Percentiles rank a stretch among this genome's conserved stretches.
Evolutionary conservation across 345 rosid genomes (phyloP).

Genomic region (Gossypium mustelinum): DNA sequence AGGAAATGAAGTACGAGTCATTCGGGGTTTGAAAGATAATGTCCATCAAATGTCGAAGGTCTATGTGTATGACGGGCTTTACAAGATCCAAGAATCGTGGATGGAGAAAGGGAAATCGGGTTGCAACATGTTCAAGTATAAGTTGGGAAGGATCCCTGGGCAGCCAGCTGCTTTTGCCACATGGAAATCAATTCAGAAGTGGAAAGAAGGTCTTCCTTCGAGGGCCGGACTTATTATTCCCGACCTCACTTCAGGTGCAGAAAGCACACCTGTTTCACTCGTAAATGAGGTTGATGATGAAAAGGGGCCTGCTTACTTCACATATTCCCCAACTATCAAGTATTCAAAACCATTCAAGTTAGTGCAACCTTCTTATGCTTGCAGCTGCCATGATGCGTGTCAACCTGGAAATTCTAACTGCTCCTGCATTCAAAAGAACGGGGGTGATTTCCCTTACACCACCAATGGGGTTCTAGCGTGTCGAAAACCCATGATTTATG

Average conservation of each 20-base stretch:
- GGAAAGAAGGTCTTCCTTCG: constrained; percentile 43
- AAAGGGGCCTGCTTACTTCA: constrained; percentile 75
- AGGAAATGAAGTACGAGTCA: constrained; percentile 56
- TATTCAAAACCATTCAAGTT: constrained; percentile 53
- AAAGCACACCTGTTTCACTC: constrained; percentile 57
- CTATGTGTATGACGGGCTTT: constrained; percentile 69
- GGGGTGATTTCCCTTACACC: constrained; percentile 59
- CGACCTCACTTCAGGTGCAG: constrained; percentile 74
- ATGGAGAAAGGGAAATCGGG: constrained; percentile 68
- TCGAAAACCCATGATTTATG: constrained; percentile 59
- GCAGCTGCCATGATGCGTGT: constrained; percentile 53
- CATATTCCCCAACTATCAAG: constrained; percentile 50
- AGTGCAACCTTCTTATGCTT: constrained; percentile 44
- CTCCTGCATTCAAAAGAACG: constrained; percentile 66
- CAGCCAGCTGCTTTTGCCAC: constrained; percentile 51
- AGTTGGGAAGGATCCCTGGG: constrained; percentile 56
- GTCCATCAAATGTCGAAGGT: constrained; percentile 31
- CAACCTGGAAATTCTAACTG: constrained; percentile 62
- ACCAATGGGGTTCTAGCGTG: constrained; percentile 53
- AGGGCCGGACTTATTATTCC: constrained; percentile 67
- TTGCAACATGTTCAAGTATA: constrained; percentile 67
- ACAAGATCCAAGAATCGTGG: constrained; percentile 63
- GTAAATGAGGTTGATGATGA: constrained; percentile 82
- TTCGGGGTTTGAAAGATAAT: constrained; percentile 59
- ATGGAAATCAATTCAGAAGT: constrained; percentile 57